These are phyloP conservation scores for Parathielavia hyrcaniae DNA, from an alignment of 495 filamentous ascomycete species.

Conservation along the genomic window DNA sequence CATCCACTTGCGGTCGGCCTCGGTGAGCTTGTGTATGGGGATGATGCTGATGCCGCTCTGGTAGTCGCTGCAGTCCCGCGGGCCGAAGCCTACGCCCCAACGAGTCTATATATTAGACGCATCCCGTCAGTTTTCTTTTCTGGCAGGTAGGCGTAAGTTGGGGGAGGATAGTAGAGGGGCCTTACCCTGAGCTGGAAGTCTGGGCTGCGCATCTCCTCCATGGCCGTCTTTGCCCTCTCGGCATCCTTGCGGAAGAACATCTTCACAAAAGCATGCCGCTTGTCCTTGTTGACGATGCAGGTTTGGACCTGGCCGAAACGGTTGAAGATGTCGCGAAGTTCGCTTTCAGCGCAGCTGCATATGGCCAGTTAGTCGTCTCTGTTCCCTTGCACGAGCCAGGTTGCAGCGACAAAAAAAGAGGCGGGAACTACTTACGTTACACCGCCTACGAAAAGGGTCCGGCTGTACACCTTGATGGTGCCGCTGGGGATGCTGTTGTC, in stretches of 20 bases:
- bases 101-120: constrained; percentile 54
- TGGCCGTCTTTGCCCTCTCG: constrained; percentile 74
- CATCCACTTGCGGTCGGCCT: constrained; percentile 97
- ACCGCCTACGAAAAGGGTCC: constrained; percentile 93
- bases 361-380: constrained; percentile 4
- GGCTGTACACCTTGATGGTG: constrained; percentile 86
- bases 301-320: constrained; percentile 85
- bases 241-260: constrained; percentile 88
- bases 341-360: constrained; percentile 64
- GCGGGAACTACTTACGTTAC: constrained; percentile 64
- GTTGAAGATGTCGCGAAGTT: constrained; percentile 70
- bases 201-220: constrained; percentile 69
- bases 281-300: constrained; percentile 95
- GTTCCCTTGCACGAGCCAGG: background rate
- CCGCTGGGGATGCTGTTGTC: constrained; percentile 66
- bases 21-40: constrained; percentile 83
- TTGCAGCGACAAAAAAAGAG: too few species aligned
- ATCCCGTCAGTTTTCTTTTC: constrained; percentile 21
- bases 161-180: constrained; percentile 3
- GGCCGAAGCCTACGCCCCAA: constrained; percentile 97
- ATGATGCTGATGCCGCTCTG: constrained; percentile 87
- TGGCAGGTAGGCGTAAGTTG: constrained; percentile 1
- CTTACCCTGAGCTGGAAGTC: constrained; percentile 76
- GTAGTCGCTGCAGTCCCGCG: constrained; percentile 96
- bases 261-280: constrained; percentile 97